Evolutionary conservation across 805 yeast genomes (phyloP).

Genomic region (Hagleromyces aurorensis): DNA sequence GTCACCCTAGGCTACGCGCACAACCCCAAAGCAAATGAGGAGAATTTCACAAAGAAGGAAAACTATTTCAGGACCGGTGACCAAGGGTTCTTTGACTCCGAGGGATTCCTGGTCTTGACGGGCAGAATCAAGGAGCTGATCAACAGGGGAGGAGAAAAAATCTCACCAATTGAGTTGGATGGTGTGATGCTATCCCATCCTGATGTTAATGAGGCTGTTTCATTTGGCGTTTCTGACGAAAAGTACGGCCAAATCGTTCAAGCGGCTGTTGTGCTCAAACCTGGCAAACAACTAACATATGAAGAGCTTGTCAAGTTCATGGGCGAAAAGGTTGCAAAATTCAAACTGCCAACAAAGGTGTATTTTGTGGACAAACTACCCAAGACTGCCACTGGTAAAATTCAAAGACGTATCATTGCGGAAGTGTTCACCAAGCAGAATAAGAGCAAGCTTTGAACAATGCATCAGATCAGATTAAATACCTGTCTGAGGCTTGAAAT

Average conservation of each 20-base stretch:
- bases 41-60: conserved; percentile 46
- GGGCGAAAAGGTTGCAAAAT: conserved; percentile 40
- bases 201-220: conserved; percentile 60
- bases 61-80: conserved; percentile 75
- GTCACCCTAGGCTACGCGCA: conserved; percentile 67
- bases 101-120: conserved; percentile 52
- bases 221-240: conserved; percentile 58
- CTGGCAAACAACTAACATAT: conserved; percentile 32
- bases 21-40: conserved; percentile 62
- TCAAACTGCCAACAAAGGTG: conserved; percentile 53
- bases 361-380: conserved; percentile 57
- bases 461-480: too few relatives aligned
- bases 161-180: conserved; percentile 66
- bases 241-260: conserved; percentile 66
- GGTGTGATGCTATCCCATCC: conserved; percentile 52
- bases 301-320: conserved; percentile 42
- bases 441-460: conserved; percentile 26
- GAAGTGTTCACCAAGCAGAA: conserved; percentile 38
- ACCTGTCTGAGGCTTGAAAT: too few relatives aligned
- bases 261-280: conserved; percentile 56
- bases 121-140: conserved; percentile 70
- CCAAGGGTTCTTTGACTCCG: conserved; percentile 54
- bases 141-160: conserved; percentile 73
- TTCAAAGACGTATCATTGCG: conserved; percentile 60
- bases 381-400: conserved; percentile 72